phyloP scores from a whole-genome alignment of 2,329 filamentous ascomycete species.

The Diaporthe sp. region DNA sequence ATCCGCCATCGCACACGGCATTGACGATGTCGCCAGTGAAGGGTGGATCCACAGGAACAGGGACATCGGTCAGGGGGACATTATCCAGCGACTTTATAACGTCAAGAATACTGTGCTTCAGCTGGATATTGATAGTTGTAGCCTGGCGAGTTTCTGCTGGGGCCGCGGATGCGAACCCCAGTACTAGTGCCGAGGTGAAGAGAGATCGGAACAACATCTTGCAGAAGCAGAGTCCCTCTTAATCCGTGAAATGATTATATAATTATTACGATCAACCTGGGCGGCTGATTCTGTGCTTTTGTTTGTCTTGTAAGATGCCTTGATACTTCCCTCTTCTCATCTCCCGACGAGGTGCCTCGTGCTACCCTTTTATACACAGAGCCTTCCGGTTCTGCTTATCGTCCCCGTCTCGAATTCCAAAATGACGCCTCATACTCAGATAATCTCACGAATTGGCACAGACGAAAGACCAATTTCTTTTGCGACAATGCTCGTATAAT shows the following conservation, averaged over 20 bases:
- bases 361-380: background rate
- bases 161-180: background rate
- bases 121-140: background rate
- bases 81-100: background rate
- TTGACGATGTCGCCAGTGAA: background rate
- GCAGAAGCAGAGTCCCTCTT: background rate
- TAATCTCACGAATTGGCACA: background rate
- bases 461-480: background rate
- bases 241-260: background rate
- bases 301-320: background rate
- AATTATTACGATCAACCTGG: background rate
- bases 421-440: too few relatives aligned
- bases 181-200: background rate
- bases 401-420: background rate
- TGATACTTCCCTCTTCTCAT: background rate
- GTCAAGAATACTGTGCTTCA: background rate
- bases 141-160: background rate
- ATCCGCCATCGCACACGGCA: background rate
- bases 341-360: background rate
- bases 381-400: background rate
- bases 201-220: background rate
- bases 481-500: background rate
- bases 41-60: background rate
- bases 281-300: accelerated
- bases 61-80: background rate